Evolutionary conservation across 2,329 filamentous ascomycete species (phyloP).

Genomic region (Colletotrichum costaricense): DNA sequence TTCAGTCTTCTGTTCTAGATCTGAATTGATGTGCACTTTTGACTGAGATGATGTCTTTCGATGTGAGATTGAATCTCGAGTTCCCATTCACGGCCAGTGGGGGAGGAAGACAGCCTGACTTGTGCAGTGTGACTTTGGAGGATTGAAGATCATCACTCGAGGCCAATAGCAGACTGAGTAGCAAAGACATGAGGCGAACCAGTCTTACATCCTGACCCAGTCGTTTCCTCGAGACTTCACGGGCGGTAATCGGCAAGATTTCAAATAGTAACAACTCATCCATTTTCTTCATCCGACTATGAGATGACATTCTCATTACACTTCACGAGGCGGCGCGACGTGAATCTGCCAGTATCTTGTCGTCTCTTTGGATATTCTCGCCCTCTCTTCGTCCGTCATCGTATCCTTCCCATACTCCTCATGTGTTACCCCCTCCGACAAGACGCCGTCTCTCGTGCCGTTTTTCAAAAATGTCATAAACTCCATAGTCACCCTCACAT

Average conservation of each 20-base stretch:
- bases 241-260: not conserved
- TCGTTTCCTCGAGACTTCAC: not conserved
- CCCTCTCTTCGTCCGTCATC: conserved; percentile 48
- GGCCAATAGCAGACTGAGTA: not conserved
- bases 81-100: not conserved
- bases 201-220: not conserved
- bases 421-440: conserved; percentile 61
- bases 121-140: not conserved
- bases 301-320: not conserved
- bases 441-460: conserved; percentile 56
- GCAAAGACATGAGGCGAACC: not conserved
- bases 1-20: not conserved
- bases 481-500: conserved; percentile 67
- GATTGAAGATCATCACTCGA: not conserved
- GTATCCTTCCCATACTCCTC: conserved; percentile 51
- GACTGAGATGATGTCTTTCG: not conserved
- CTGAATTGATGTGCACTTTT: not conserved
- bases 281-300: not conserved
- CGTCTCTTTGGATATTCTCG: conserved; percentile 45
- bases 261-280: not conserved
- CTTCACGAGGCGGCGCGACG: conserved; percentile 40
- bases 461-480: conserved; percentile 63
- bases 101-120: not conserved
- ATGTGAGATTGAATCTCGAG: not conserved
- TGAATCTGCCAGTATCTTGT: conserved; percentile 57